Base-by-base conservation (phyloP, 2,329 filamentous ascomycete genomes). In the Acrocalymma vagum region DNA sequence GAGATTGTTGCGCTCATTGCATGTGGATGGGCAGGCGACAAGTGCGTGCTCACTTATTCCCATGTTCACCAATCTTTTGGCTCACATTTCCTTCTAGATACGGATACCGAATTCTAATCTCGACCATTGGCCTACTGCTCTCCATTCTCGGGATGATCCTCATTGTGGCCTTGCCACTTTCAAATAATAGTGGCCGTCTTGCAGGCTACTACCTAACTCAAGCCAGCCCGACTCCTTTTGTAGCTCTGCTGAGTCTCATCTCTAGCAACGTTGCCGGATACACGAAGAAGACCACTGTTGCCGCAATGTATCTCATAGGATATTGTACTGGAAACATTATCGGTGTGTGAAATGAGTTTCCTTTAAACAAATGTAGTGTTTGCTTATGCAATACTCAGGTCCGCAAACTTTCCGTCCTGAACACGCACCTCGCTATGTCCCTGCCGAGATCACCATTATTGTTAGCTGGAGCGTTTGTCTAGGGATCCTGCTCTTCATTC, bases 181-280 rank as follows among this genome's bases (percentile, higher is more conserved):
- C 69, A n/a, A 81, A 81, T 52, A 80, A 78, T 45, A 73, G 71
- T 2, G 85, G 84, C 9, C 75, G 81, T 0, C 71, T 87, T 9
- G 76, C 83, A 2, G 84, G 83, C 0, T 88, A 85, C 62, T 88
- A 87, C 65, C 69, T 88, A 34, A 85, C 81, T 0, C 78, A 81
- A 29, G 78, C 82, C 1, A 75, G 73, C 9, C 77, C 84, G 0
- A 83, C 82, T 1, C 75, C 81, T 0, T 87, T 87, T 47, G 84
- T 87, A 1, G 81, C 81, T 4, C 66, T 88, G 11, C 66, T 88
- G 4, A 82, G 80, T 17, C 72, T 88, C 23, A 81, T 87, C 38
- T 77, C 79, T 2, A 82, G 79, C 10, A 88, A 88, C 40, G 72
- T 82, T 0, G 79, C 79, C 3, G 78, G 78, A 1, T 78, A 77